Evolutionary conservation across 305 asterid genomes (phyloP).

Genomic region (Fraxinus ornus): DNA sequence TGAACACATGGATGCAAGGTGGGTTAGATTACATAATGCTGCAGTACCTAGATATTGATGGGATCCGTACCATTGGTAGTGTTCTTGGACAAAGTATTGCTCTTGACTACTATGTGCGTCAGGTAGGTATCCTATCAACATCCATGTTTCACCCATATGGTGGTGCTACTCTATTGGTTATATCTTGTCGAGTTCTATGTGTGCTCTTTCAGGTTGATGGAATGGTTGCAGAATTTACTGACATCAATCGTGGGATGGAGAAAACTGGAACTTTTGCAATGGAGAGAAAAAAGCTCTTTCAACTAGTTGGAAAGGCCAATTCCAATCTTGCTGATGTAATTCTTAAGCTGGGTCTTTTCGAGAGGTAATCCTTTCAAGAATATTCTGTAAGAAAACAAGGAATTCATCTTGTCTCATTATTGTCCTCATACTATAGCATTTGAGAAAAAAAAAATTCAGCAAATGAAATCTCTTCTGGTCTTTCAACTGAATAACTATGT

Average conservation of each 20-base stretch:
- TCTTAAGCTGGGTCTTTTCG: neutral
- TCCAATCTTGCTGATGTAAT: slow-evolving; percentile 7
- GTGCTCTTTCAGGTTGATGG: slow-evolving; percentile 53
- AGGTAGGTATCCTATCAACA: slow-evolving; percentile 47
- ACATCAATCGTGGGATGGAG: neutral
- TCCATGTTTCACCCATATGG: neutral
- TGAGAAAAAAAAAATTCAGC: too few relatives aligned
- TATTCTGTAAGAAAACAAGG: neutral
- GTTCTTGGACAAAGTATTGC: slow-evolving; percentile 99
- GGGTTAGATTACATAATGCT: slow-evolving; percentile 84
- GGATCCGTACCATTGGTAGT: slow-evolving; percentile 91
- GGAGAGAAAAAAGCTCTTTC: slow-evolving; percentile 1
- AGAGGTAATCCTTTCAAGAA: neutral
- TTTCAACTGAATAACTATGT: neutral
- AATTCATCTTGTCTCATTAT: neutral
- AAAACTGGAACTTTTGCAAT: slow-evolving; percentile 1
- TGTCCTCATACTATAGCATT: neutral
- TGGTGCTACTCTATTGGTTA: slow-evolving; percentile 2
- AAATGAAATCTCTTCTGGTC: neutral
- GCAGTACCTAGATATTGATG: slow-evolving; percentile 73
- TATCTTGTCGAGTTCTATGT: neutral
- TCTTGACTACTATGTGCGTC: slow-evolving; percentile 93
- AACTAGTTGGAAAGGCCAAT: neutral
- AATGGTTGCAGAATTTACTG: neutral
- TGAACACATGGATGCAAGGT: slow-evolving; percentile 90